Percentiles rank a stretch among this genome's conserved stretches.
These are phyloP conservation scores for Yamadazyma kanchanaburiensis DNA, from an alignment of 1,139 yeast genomes.

Conservation along the genomic window DNA sequence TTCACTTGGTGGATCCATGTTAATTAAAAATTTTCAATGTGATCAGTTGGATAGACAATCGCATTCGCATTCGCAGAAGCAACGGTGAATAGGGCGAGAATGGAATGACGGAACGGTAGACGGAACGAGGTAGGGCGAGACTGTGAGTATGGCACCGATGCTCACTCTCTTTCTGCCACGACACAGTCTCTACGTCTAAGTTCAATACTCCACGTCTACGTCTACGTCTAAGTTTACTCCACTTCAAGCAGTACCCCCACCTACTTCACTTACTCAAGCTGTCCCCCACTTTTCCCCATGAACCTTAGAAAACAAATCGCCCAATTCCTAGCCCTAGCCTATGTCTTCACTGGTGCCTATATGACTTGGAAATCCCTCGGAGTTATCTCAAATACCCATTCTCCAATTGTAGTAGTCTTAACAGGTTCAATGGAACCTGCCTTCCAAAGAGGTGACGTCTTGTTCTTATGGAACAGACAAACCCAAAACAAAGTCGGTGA, in stretches of 20 bases:
- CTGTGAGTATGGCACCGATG: not conserved
- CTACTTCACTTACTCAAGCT: no score
- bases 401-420: constrained; percentile 94
- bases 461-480: constrained; percentile 87
- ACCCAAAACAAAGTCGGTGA: constrained; percentile 77
- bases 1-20: no score
- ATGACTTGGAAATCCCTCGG: constrained; percentile 89
- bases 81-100: no score
- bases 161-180: not conserved
- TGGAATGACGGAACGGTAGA: no score
- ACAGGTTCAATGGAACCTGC: constrained; percentile 99
- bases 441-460: constrained; percentile 94
- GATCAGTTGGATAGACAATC: no score
- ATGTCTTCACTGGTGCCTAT: constrained; percentile 84
- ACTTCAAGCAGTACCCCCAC: no score
- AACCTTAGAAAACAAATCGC: constrained; percentile 45
- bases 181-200: no score
- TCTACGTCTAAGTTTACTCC: not conserved
- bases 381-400: constrained; percentile 74
- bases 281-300: no score
- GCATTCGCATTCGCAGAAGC: no score
- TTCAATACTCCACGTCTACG: not conserved
- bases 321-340: constrained; percentile 67
- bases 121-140: no score
- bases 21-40: no score